phyloP scores from a whole-genome alignment of 1,284 basidiomycete species.

The Fomitopsis schrenkii region DNA sequence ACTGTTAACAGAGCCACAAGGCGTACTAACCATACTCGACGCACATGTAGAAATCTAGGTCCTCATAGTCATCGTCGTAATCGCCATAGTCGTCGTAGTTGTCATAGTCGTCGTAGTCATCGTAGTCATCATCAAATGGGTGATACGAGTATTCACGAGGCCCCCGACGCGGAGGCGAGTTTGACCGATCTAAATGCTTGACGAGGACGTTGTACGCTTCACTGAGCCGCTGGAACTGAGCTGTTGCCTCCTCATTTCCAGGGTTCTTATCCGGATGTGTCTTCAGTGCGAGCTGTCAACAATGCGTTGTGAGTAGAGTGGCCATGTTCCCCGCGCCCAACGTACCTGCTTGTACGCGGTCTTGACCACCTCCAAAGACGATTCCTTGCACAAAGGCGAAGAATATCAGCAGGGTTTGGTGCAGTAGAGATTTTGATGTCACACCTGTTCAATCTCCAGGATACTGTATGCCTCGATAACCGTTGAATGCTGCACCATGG shows the following conservation, averaged over 20 bases:
- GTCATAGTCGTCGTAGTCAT: constrained; percentile 20
- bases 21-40: constrained; percentile 10
- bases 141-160: constrained; percentile 11
- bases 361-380: constrained; percentile 59
- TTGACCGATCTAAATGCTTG: constrained; percentile 45
- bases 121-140: constrained; percentile 29
- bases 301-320: not conserved
- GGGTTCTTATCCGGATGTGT: constrained; percentile 76
- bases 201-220: constrained; percentile 62
- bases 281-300: constrained; percentile 51
- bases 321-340: not conserved
- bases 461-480: constrained; percentile 48
- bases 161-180: constrained; percentile 20
- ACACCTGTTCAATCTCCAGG: constrained; percentile 58
- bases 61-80: constrained; percentile 27
- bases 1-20: not conserved
- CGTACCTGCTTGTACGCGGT: constrained; percentile 61
- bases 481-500: constrained; percentile 25
- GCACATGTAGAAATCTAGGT: constrained; percentile 41
- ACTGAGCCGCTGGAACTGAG: constrained; percentile 61
- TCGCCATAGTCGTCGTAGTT: constrained; percentile 32
- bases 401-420: not conserved
- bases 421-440: constrained; percentile 7
- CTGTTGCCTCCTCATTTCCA: constrained; percentile 57
- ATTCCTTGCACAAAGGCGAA: constrained; percentile 36